Conservation (phyloP, 2,329 filamentous ascomycete genomes). For the Cercospora berteroae region DNA sequence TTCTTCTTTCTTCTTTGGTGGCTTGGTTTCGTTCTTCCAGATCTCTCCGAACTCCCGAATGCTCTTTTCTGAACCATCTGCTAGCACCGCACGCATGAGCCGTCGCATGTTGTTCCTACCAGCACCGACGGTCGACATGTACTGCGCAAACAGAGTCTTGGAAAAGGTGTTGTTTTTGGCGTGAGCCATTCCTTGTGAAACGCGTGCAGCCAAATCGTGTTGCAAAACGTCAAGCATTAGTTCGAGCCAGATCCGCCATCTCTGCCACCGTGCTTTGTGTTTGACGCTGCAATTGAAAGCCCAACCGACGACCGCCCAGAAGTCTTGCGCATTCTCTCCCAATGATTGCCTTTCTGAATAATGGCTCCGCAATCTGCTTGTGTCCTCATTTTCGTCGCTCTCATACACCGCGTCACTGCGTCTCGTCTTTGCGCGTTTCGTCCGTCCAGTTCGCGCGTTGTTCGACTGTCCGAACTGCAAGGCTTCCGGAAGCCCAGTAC, state of each 20-base stretch:
- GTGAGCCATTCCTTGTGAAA: conserved; percentile 17
- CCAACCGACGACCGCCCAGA: conserved; percentile 90
- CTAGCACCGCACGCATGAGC: conserved; percentile 66
- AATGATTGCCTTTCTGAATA: conserved; percentile 65
- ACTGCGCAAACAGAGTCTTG: conserved; percentile 61
- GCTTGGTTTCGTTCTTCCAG: conserved; percentile 64
- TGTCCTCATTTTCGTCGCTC: conserved; percentile 38
- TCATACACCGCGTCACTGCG: conserved; percentile 2
- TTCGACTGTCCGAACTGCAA: conserved; percentile 60
- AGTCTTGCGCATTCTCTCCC: conserved; percentile 75
- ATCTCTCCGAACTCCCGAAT: conserved; percentile 62
- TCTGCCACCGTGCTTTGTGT: conserved; percentile 71
- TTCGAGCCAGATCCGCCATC: conserved; percentile 78
- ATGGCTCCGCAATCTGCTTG: conserved; percentile 56
- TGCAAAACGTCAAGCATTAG: conserved; percentile 78
- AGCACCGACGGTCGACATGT: conserved; percentile 48
- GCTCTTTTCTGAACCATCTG: conserved; percentile 58
- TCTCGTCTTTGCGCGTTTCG: conserved; percentile 23
- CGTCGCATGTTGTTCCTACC: conserved; percentile 47
- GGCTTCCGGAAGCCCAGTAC: conserved; percentile 66
- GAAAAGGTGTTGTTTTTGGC: conserved; percentile 39
- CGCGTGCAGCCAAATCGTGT: conserved; percentile 62
- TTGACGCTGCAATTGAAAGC: conserved; percentile 82
- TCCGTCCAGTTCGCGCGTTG: conserved; percentile 11
- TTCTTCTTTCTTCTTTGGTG: conserved; percentile 45